These are phyloP conservation scores for Fusarium xylarioides DNA, from an alignment of 2,329 filamentous ascomycete species.

Conservation along the genomic window DNA sequence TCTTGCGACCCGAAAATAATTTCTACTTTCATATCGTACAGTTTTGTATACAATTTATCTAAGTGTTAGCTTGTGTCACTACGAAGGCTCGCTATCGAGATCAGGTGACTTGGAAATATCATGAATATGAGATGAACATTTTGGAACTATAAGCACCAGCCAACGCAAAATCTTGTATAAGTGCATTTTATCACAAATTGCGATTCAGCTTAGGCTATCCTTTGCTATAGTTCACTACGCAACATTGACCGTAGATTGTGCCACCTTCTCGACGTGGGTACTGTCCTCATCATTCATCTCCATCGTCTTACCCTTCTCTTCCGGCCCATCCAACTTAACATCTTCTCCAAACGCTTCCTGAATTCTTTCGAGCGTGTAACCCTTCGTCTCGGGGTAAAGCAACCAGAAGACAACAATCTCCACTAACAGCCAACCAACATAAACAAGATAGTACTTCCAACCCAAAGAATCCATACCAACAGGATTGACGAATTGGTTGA, in stretches of 20 bases:
- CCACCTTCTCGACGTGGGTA: background rate
- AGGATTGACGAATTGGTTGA: constrained; percentile 32
- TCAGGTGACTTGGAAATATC: too few relatives aligned
- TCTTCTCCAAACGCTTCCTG: constrained; percentile 25
- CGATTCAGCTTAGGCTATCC: too few relatives aligned
- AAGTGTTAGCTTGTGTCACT: too few relatives aligned
- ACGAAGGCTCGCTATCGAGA: too few relatives aligned
- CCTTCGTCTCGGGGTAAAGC: constrained; percentile 55
- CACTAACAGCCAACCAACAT: constrained; percentile 36
- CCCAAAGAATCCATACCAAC: constrained; percentile 40
- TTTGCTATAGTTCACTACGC: background rate
- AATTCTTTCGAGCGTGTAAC: constrained; percentile 47
- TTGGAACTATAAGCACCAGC: too few relatives aligned
- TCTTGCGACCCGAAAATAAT: too few relatives aligned
- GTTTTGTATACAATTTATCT: too few relatives aligned
- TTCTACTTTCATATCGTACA: too few relatives aligned
- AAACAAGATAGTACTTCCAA: constrained; percentile 38
- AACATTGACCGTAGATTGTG: background rate
- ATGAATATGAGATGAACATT: too few relatives aligned
- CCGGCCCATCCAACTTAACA: background rate
- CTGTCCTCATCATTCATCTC: background rate
- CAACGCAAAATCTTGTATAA: too few relatives aligned
- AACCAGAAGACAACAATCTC: constrained; percentile 47
- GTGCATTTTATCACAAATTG: rapidly evolving
- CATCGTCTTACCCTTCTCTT: background rate